Conservation (phyloP, 257 asterid genomes). For the Galeopsis tetrahit region DNA sequence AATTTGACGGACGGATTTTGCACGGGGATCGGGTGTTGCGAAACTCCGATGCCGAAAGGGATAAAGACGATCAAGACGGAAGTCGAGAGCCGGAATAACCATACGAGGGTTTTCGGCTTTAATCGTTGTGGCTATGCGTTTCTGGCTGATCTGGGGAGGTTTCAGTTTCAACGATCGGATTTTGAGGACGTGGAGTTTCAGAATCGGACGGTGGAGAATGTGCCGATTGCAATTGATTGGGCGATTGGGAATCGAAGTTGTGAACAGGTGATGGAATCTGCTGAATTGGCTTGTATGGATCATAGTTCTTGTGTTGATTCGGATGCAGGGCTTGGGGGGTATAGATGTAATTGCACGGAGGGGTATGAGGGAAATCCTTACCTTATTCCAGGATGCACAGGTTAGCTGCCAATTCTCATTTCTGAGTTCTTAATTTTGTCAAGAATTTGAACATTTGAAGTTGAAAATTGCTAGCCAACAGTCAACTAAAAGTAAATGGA, state of each 20-base stretch:
- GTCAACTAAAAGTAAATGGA: neutral
- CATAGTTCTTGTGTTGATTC: slow-evolving; percentile 57
- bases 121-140: slow-evolving; percentile 54
- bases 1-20: slow-evolving; percentile 52
- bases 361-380: slow-evolving; percentile 73
- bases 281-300: slow-evolving; percentile 40
- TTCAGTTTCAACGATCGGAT: slow-evolving; percentile 35
- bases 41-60: slow-evolving; percentile 56
- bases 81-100: slow-evolving; percentile 21
- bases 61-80: neutral
- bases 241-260: slow-evolving; percentile 54
- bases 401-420: neutral
- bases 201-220: slow-evolving; percentile 38
- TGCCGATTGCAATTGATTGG: slow-evolving; percentile 60
- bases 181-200: slow-evolving; percentile 36
- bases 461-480: neutral
- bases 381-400: slow-evolving; percentile 51
- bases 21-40: slow-evolving; percentile 63
- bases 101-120: slow-evolving; percentile 34
- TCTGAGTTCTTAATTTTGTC: neutral
- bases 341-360: slow-evolving; percentile 51
- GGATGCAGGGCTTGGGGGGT: slow-evolving; percentile 50
- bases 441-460: neutral
- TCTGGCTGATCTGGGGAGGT: slow-evolving; percentile 49
- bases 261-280: slow-evolving; percentile 34